A percentile compares a stretch with the other conserved stretches of the same genome.
Evolutionary conservation across 257 asterid species (phyloP).

Genomic region (Solanum pennellii): DNA sequence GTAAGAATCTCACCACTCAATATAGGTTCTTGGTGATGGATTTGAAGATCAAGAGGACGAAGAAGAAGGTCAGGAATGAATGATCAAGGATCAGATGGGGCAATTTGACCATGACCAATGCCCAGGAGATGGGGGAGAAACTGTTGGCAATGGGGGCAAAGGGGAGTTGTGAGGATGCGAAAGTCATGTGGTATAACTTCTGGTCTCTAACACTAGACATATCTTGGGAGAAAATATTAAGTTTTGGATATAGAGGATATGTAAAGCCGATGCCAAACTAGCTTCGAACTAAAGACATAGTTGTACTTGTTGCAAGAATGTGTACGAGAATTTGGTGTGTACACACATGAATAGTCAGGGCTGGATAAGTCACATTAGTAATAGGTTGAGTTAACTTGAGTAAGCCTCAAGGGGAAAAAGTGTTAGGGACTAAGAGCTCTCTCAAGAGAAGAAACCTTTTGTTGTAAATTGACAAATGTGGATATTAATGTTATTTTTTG

Average conservation of each 20-base stretch:
- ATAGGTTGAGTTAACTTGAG: not conserved
- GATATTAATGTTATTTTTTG: not conserved
- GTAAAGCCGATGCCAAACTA: not conserved
- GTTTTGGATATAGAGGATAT: not conserved
- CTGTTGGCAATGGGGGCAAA: not conserved
- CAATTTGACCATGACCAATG: not conserved
- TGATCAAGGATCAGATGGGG: not conserved
- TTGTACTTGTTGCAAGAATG: not conserved
- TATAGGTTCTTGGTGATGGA: too few relatives aligned
- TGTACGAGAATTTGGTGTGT: not conserved
- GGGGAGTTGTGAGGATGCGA: not conserved
- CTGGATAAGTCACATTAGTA: not conserved
- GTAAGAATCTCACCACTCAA: too few relatives aligned
- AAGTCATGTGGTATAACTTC: not conserved
- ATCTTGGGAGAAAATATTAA: not conserved
- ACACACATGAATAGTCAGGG: not conserved
- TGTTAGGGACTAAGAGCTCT: not conserved
- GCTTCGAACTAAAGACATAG: not conserved
- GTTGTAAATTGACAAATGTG: not conserved
- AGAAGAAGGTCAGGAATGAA: too few relatives aligned
- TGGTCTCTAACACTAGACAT: not conserved
- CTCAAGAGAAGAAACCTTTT: not conserved
- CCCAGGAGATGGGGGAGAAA: not conserved
- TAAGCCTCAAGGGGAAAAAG: not conserved
- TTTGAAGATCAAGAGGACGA: too few relatives aligned